Evolutionary conservation across 2,329 filamentous ascomycete genomes (phyloP), one percentile per base, ranked within the genome.

Genomic region (Aspergillus felis): DNA sequence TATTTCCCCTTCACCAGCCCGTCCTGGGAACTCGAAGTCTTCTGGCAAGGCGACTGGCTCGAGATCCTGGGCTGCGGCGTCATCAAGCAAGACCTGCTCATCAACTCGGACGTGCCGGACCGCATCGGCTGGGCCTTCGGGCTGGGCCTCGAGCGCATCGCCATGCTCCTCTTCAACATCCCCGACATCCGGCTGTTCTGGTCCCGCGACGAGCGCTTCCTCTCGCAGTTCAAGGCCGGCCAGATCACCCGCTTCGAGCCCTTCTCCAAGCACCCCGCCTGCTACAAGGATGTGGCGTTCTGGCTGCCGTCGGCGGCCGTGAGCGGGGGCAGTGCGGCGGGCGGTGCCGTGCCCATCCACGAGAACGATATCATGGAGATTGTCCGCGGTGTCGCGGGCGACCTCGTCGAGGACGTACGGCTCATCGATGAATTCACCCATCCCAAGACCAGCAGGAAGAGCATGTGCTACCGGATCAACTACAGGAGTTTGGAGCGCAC

Each of bases 291-390:
- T 72, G 89, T 97, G 10, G 90, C 92, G 0, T 99, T 99, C 75
- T 99, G 94, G 94, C 78, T 97, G 55, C 78, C 74, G 20, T 72
- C 78, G 64, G 73, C 63, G 61, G 72, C 59, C 64, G 73, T 69
- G 60, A 68, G 62, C 65, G 70, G 74, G 60, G 64, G 74, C 62
- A 71, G 73, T 60, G 67, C 73, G 42, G 70, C 73, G 25, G 71
- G 74, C 50, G 74, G 76, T 32, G 65, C 70, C 27, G 61, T 74
- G 20, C 68, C 75, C 3, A 91, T 96, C 71, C 93, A 97, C 73
- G 92, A 95, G 73, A 97, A 97, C 76, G 94, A 99, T 74, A 81
- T 97, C 53, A 97, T 97, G 93, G 94, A 97, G 76, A 84, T 97
- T 56, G 90, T 97, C 20, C 87, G 94, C 63, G 87, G 87, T 64